Percentiles rank a stretch among this genome's conserved stretches.
Evolutionary conservation across 768 basidiomycete genomes (phyloP).

Genomic region (Boletus subcaerulescens): DNA sequence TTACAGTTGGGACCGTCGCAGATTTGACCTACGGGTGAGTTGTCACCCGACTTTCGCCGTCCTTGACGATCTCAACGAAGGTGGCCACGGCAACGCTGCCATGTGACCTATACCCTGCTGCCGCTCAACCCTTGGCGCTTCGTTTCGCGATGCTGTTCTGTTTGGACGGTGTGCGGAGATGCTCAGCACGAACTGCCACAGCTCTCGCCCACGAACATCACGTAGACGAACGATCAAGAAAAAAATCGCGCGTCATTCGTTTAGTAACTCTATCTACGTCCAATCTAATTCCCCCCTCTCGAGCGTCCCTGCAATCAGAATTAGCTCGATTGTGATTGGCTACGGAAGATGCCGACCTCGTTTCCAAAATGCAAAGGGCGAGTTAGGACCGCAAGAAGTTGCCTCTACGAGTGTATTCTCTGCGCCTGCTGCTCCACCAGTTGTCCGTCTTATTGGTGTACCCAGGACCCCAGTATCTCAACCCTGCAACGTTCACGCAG

Average conservation of each 20-base stretch:
- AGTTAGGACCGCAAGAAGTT: slow-evolving; percentile 94
- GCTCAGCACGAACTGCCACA: no score
- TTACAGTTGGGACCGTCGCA: slow-evolving; percentile 76
- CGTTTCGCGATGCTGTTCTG: no score
- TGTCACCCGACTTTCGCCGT: background rate
- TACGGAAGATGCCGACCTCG: no score
- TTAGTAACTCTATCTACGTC: no score
- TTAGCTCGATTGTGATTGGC: no score
- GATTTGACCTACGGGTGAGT: slow-evolving; percentile 67
- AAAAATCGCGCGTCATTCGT: no score
- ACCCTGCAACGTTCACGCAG: slow-evolving; percentile 97
- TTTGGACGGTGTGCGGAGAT: no score
- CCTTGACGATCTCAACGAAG: background rate
- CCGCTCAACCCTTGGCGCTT: no score
- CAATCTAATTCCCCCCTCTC: no score
- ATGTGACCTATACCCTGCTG: slow-evolving; percentile 57
- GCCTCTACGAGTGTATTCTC: slow-evolving; percentile 96
- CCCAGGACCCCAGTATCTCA: slow-evolving; percentile 94
- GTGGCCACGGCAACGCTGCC: slow-evolving; percentile 57
- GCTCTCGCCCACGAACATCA: no score
- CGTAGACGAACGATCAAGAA: no score
- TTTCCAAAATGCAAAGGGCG: slow-evolving; percentile 73
- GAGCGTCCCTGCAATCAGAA: no score
- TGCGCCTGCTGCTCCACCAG: slow-evolving; percentile 97
- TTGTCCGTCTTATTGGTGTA: slow-evolving; percentile 99